Evolutionary conservation across 495 filamentous ascomycete species (phyloP), one percentile per base, ranked within the genome.

Genomic region (Clavariopsis aquatica): DNA sequence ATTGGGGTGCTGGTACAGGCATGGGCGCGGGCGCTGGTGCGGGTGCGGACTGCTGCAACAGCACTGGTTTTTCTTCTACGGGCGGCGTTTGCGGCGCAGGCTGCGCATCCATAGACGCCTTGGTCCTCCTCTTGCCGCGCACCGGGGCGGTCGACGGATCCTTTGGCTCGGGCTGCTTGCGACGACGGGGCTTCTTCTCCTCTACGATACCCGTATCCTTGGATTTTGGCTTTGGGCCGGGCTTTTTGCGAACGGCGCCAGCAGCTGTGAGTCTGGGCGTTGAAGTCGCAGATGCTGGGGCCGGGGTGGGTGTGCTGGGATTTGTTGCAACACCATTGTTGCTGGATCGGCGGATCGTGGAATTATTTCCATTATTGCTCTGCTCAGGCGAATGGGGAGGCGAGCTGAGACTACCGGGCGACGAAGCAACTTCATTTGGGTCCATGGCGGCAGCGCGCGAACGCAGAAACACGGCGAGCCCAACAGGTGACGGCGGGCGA

Each of bases 141-240:
- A 76, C 71, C 9, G 83, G 79, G 8, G 82, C 77, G 17, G 81
- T 79, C 68, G 81, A 82, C 19, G 83, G 80, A 49, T 87, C 84
- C 65, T 78, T 81, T 12, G 83, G 80, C 63, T 85, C 85, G 51
- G 83, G 71, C 12, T 79, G 75, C 56, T 81, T 81, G 53, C 81
- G 80, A 46, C 85, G 87, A 20, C 81, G 73, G 13, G 65, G 29
- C 27, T 65, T 69, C 55, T 69, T 65, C 49, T 69, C 66, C 13
- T 69, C 66, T 7, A 27, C n/a, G 15, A 60, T 62, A 52, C 52
- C 58, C 24, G 61, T 49, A 22, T 71, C 69, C 27, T 71, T 71
- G 34, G 65, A 65, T 52, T 68, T 68, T 58, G 66, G 66, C 31
- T 70, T 70, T 2, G 68, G 68, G 15, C 68, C 68, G 17, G 68